Base-by-base conservation (phyloP, 192 early-diverging fungal genomes). In the Rhizophagus prolifer region DNA sequence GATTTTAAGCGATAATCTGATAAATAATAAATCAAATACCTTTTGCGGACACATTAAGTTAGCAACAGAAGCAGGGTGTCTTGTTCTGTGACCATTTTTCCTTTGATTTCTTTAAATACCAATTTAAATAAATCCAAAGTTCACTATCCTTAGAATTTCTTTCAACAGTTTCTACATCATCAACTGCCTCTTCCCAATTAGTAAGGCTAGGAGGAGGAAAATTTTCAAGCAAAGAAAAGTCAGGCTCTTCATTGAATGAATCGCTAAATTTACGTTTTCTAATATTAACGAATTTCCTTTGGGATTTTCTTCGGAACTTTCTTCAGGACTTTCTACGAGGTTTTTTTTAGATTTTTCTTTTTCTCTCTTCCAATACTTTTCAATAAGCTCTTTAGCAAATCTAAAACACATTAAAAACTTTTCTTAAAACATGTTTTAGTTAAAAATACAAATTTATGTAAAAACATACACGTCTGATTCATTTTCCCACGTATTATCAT, bases 401-500 rank as follows among this genome's bases (percentile, higher is more conserved):
- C 71, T 73, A 46, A 50, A 28, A 13, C 2, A 28, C 28, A 26
- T 25, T 26, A 0, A 28, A 28, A 62, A 26, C 1, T 26, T 21
- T 28, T 26, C 12, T 26, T 26, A 28, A 26, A 62, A 10, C 7
- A 62, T 62, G 1, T 54, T 19, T 54, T 4, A 38, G 36, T 38
- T 38, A 38, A 23, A 61, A 62, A 28, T 13, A 26, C 13, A 25
- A 1, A 47, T 46, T 25, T n/a, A 46, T 25, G 19, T 14, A 23
- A n/a, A 44, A 59, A 61, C 47, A 25, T 65, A 58, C 28, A 90
- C 76, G 73, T 90, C 86, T 14, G 87, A 84, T 58, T 88, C 82
- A 7, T 67, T 75, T 50, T 90, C 89, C 89, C 89, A 90, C 0
- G 89, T 88, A 81, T 88, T 86, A 16, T 85, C 81, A 1, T 74